phyloP scores from a whole-genome alignment of 2,329 filamentous ascomycete genomes.

The Thielaviopsis euricoi region DNA sequence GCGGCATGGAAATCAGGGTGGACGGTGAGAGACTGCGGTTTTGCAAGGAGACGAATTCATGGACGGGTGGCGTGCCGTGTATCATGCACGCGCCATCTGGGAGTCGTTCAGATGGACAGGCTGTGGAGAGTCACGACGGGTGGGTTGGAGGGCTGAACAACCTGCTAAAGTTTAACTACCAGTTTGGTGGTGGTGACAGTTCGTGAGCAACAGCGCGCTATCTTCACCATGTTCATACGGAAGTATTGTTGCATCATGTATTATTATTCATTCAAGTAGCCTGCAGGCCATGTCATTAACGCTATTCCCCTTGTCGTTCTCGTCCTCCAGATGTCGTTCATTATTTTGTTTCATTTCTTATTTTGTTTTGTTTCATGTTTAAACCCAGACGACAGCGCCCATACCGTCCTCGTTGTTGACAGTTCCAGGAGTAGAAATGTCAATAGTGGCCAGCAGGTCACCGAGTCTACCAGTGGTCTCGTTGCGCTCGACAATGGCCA shows the following conservation, averaged over 20 bases:
- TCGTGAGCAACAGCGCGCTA: background rate
- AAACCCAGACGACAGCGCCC: conserved; percentile 28
- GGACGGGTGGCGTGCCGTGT: conserved; percentile 75
- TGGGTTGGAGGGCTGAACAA: conserved; percentile 95
- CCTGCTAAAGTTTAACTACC: conserved; percentile 91
- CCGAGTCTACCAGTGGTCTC: conserved; percentile 37
- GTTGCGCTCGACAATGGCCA: conserved; percentile 41
- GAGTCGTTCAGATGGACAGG: conserved; percentile 17
- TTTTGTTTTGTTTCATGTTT: background rate
- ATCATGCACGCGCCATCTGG: conserved; percentile 50
- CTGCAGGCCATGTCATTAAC: background rate
- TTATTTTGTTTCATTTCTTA: background rate
- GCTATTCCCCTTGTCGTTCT: too few species aligned
- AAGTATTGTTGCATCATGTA: background rate
- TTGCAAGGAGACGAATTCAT: conserved; percentile 67
- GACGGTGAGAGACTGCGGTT: conserved; percentile 68
- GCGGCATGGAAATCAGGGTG: conserved; percentile 78
- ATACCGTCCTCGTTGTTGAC: conserved; percentile 30
- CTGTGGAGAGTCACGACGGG: conserved; percentile 58
- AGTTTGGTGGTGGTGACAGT: conserved; percentile 45
- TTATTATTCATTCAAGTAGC: background rate
- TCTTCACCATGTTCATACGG: background rate
- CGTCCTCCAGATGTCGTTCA: background rate
- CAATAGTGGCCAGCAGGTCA: conserved; percentile 24
- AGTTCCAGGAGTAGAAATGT: conserved; percentile 24